Percentiles rank a stretch among this genome's conserved stretches.
Conservation (phyloP, 176 grass and related monocot genomes). For the Hsuehochloa calcarea region DNA sequence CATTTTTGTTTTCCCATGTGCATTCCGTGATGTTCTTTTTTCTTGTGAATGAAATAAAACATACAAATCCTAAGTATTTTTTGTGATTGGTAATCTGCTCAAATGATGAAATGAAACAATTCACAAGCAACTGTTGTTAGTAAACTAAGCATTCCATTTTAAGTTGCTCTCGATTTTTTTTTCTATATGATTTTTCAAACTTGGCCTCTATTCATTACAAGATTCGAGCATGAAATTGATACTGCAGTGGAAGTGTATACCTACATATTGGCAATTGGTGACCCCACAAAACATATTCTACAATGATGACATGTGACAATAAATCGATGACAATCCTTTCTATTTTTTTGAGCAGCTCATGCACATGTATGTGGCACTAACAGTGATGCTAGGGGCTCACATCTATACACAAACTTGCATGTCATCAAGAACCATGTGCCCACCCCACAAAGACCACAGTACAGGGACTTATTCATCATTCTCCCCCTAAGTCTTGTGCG, state of each 20-base stretch:
- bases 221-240: neutral
- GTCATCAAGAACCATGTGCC: too few relatives aligned
- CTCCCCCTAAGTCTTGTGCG: too few relatives aligned
- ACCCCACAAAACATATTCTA: neutral
- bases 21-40: neutral
- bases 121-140: neutral
- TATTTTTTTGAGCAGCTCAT: neutral
- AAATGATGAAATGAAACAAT: neutral
- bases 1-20: neutral
- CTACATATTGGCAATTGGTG: neutral
- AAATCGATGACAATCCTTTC: neutral
- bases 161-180: neutral
- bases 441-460: too few relatives aligned
- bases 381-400: neutral
- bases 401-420: constrained; percentile 10
- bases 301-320: neutral
- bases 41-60: neutral
- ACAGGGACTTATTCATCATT: too few relatives aligned
- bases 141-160: neutral
- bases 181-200: neutral
- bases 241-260: neutral
- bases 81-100: neutral
- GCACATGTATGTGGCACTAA: neutral
- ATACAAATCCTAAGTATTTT: neutral
- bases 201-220: neutral